A percentile compares a stretch with the other conserved stretches of the same genome.
Conservation (phyloP, 2,329 filamentous ascomycete genomes). For the Beauveria brongniartii region DNA sequence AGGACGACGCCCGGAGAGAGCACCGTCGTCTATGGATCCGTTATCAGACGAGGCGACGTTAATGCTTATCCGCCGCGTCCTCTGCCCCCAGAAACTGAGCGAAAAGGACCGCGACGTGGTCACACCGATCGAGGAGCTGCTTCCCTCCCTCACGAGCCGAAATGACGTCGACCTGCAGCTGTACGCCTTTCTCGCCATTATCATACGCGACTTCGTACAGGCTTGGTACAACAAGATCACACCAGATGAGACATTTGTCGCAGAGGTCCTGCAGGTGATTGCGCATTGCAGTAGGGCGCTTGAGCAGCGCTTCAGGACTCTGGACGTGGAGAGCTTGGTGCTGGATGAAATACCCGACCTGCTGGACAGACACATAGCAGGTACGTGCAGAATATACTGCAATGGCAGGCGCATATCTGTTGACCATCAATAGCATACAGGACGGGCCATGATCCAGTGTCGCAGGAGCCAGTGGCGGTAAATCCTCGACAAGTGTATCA, state of each 20-base stretch:
- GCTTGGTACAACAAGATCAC: conserved; percentile 93
- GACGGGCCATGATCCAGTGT: conserved; percentile 50
- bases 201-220: conserved; percentile 84
- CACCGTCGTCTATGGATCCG: conserved; percentile 35
- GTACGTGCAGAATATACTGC: conserved; percentile 37
- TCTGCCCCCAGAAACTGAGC: conserved; percentile 64
- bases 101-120: conserved; percentile 43
- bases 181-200: conserved; percentile 84
- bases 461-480: conserved; percentile 50
- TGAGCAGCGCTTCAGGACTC: conserved; percentile 74
- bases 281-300: conserved; percentile 84
- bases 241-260: conserved; percentile 77
- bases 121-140: conserved; percentile 65
- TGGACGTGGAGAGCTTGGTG: conserved; percentile 75
- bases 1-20: conserved; percentile 25
- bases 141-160: conserved; percentile 87
- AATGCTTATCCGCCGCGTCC: conserved; percentile 70
- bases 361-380: conserved; percentile 69
- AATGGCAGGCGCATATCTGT: neutral
- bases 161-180: conserved; percentile 91
- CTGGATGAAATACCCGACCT: conserved; percentile 83
- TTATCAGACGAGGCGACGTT: conserved; percentile 72
- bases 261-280: conserved; percentile 81
- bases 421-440: conserved; percentile 55
- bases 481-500: conserved; percentile 70